Conservation (phyloP, 805 yeast species). For the Schwanniomyces polymorphus region DNA sequence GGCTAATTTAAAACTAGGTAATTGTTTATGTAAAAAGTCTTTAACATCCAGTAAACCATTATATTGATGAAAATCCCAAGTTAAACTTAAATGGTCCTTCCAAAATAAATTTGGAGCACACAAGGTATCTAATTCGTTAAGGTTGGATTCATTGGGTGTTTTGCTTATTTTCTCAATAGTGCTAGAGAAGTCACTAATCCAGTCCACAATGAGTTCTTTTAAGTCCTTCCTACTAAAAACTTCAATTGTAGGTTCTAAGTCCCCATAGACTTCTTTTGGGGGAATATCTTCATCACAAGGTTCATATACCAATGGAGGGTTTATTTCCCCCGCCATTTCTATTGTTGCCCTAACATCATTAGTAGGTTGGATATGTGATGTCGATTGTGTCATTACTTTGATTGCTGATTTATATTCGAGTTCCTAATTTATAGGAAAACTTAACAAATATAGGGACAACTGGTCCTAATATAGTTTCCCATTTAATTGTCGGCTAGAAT, state of each 20-base stretch:
- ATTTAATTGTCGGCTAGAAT: too few species aligned
- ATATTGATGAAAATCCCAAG: constrained; percentile 31
- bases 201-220: constrained; percentile 19
- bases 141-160: too few species aligned
- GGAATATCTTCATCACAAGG: constrained; percentile 13
- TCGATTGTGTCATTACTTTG: too few species aligned
- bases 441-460: too few species aligned
- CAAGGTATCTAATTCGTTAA: constrained; percentile 15
- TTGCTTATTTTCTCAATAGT: constrained; percentile 4
- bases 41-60: constrained; percentile 27
- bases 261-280: constrained; percentile 17
- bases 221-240: constrained; percentile 21
- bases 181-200: constrained; percentile 20
- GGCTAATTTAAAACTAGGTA: constrained; percentile 18
- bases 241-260: constrained; percentile 19
- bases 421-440: too few species aligned
- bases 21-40: constrained; percentile 6
- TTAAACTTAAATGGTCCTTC: constrained; percentile 37
- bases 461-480: too few species aligned
- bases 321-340: constrained; percentile 14
- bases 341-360: constrained; percentile 4
- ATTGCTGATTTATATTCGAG: too few species aligned
- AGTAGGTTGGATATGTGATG: too few species aligned
- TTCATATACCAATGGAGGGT: constrained; percentile 14
- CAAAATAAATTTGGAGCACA: constrained; percentile 24